Conservation (phyloP, 2,329 filamentous ascomycete species). For the Neoascochyta sp. region DNA sequence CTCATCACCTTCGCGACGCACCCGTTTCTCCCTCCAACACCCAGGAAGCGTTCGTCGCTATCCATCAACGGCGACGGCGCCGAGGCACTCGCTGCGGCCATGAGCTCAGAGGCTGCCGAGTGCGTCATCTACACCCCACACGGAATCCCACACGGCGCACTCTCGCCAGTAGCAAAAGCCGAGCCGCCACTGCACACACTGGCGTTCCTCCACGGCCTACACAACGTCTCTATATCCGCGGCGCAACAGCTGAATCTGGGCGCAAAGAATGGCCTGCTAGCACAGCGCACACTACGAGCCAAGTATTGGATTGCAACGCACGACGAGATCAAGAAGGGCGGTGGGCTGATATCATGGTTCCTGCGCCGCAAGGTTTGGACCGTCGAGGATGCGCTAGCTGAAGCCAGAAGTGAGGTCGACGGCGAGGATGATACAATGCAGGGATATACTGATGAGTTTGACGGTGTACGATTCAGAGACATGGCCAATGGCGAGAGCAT, state of each 20-base stretch:
- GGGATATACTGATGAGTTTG: constrained; percentile 36
- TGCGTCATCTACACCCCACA: constrained; percentile 63
- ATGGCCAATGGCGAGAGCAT: constrained; percentile 56
- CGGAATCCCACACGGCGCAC: constrained; percentile 51
- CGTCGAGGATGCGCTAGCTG: constrained; percentile 47
- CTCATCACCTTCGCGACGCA: constrained; percentile 53
- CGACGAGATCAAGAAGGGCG: constrained; percentile 60
- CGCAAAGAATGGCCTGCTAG: constrained; percentile 57
- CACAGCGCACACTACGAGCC: constrained; percentile 51
- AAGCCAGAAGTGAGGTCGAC: constrained; percentile 46
- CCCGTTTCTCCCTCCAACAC: constrained; percentile 25
- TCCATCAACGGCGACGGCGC: constrained; percentile 30
- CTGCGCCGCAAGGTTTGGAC: constrained; percentile 44
- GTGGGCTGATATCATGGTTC: constrained; percentile 54
- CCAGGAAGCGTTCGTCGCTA: constrained; percentile 30
- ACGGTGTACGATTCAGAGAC: constrained; percentile 49
- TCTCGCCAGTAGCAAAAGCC: constrained; percentile 45
- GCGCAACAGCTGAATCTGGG: constrained; percentile 61
- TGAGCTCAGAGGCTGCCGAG: constrained; percentile 42
- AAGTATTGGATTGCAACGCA: constrained; percentile 65
- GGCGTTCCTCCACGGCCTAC: constrained; percentile 61
- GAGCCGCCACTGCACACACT: constrained; percentile 51
- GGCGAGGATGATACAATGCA: too few relatives aligned
- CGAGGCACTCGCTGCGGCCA: constrained; percentile 12
- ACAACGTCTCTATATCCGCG: constrained; percentile 54